Base-by-base conservation (phyloP, 1,139 yeast species). In the Wickerhamiella pararugosa region DNA sequence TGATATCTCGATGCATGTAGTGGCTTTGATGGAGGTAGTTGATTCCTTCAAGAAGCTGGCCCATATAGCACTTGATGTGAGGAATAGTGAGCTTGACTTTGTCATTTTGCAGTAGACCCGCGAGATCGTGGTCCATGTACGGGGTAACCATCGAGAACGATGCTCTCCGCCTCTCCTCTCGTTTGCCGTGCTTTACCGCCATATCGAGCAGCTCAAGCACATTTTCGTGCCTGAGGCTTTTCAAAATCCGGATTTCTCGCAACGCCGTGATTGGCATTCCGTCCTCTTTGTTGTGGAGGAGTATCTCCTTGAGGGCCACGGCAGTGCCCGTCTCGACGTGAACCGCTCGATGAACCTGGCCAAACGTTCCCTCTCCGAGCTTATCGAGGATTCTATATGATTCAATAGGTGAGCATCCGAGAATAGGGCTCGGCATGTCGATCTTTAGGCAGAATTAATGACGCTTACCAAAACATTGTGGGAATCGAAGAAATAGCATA, bases 221-320 rank as follows among this genome's bases (percentile, higher is more conserved):
- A 58, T 92, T 83, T 29, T 65, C 62, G 55, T 87, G 86, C 42
- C 69, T 62, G 43, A 92, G 64, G 45, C 71, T 70, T 58, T 83
- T 84, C 58, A 92, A 66, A 21, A 87, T 84, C 21, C 82, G 75
- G 48, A 90, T 86, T 56, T 92, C 99, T 49, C 99, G 70, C 62
- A 87, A 73, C 4, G 98, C 96, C 0, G 98, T 92, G 25, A 92
- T 78, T 1, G 99, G 98, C 57, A 90, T 86, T 30, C 94, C 90
- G 52, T 86, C 95, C 53, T 81, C 83, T 38, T 81, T 84, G 43
- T 82, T 80, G 54, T 82, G 90, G 49, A 82, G 73, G 25, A 87
- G 66, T 40, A 90, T 73, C 56, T 81, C 83, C 59, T 92, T 92
- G 52, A 92, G 66, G 1, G 96, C 96, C 21, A 86, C 96, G 25